These are phyloP conservation scores for Fusarium chaquense DNA, from an alignment of 2,329 filamentous ascomycete species.

Conservation along the genomic window DNA sequence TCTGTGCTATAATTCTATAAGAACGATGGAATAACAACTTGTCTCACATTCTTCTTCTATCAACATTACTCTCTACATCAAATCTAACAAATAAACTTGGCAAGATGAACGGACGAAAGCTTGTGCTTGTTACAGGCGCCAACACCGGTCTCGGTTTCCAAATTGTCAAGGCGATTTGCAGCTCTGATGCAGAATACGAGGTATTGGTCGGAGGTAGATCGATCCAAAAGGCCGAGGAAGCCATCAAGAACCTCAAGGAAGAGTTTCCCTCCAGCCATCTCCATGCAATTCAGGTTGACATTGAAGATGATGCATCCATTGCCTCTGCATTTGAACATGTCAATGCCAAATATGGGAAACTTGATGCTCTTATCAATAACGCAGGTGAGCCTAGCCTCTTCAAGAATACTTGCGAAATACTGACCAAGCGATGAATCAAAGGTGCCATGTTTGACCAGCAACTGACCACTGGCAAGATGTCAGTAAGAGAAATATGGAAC, in stretches of 20 bases:
- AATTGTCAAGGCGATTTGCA: background rate
- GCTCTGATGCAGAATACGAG: background rate
- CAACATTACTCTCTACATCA: too few relatives aligned
- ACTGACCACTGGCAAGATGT: background rate
- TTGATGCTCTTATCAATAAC: constrained; percentile 1
- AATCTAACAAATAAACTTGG: background rate
- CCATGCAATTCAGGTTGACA: background rate
- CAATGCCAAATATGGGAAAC: background rate
- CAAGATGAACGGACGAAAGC: background rate
- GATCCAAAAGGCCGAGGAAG: background rate
- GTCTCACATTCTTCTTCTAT: too few relatives aligned
- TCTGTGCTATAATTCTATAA: too few relatives aligned
- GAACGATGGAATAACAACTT: too few relatives aligned
- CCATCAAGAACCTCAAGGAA: background rate
- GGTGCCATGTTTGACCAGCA: background rate
- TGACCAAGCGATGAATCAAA: background rate
- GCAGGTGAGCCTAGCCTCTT: background rate
- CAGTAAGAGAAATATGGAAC: background rate
- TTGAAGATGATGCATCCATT: constrained; percentile 1
- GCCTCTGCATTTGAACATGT: background rate
- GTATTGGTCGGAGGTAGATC: constrained; percentile 1
- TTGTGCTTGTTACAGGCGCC: constrained; percentile 3
- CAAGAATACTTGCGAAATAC: background rate
- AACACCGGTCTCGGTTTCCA: constrained; percentile 1
- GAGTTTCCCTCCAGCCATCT: background rate